These are phyloP conservation scores for Lentinula raphanica DNA, from an alignment of 768 basidiomycete species.

Conservation along the genomic window DNA sequence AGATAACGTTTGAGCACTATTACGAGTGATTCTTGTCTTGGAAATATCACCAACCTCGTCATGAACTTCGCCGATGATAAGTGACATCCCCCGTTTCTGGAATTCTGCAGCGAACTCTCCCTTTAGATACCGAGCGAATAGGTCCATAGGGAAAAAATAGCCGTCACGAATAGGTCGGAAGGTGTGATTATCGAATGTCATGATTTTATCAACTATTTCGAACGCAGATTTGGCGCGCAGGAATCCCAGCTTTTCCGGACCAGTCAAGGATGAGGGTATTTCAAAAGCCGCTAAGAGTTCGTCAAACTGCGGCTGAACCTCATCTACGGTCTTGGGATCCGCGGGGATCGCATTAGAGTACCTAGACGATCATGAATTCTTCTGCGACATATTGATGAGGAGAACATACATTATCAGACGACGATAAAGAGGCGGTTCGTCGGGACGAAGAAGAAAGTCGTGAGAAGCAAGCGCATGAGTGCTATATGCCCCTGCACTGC, in stretches of 20 bases:
- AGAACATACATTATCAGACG: conserved; percentile 6
- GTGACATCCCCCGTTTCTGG: background rate
- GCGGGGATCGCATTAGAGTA: conserved; percentile 10
- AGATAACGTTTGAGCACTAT: background rate
- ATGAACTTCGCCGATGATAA: conserved; percentile 6
- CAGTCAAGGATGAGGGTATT: conserved; percentile 2
- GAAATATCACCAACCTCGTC: conserved; percentile 3
- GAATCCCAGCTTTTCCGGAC: conserved; percentile 7
- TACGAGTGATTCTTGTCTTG: background rate
- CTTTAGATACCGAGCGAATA: conserved; percentile 2
- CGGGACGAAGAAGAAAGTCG: background rate
- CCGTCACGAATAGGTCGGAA: conserved; percentile 9
- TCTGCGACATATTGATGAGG: background rate
- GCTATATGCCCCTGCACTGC: conserved; percentile 9
- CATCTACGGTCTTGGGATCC: conserved; percentile 7
- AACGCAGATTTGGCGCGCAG: conserved; percentile 2
- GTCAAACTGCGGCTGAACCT: conserved; percentile 10
- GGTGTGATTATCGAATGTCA: conserved; percentile 5
- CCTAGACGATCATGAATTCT: background rate
- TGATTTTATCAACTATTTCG: conserved; percentile 1
- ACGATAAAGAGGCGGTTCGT: background rate
- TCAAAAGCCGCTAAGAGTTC: conserved; percentile 1
- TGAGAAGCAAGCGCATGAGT: conserved; percentile 5
- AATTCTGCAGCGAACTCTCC: conserved; percentile 9
- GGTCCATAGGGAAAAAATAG: conserved; percentile 4